These are phyloP conservation scores for Jamesozyma jinghongensis DNA, from an alignment of 805 yeast species.

Conservation along the genomic window DNA sequence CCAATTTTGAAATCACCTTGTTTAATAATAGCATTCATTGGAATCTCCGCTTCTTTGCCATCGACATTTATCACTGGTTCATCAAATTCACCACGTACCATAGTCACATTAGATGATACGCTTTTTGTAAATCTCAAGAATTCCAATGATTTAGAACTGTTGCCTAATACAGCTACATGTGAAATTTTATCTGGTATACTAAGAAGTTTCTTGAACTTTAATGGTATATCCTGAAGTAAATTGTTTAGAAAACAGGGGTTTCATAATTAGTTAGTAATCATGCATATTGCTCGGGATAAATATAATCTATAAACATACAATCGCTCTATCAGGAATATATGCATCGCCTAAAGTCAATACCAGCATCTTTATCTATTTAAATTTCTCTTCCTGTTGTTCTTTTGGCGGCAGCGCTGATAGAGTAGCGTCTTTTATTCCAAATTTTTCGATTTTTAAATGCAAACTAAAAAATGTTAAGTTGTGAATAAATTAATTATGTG, in stretches of 20 bases:
- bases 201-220: conserved; percentile 59
- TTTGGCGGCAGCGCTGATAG: too few relatives aligned
- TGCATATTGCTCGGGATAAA: neutral
- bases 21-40: conserved; percentile 53
- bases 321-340: conserved; percentile 79
- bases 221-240: conserved; percentile 35
- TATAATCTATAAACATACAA: conserved; percentile 34
- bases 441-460: too few relatives aligned
- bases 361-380: conserved; percentile 39
- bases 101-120: conserved; percentile 61
- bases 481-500: neutral
- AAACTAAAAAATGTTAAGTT: too few relatives aligned
- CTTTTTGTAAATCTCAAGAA: conserved; percentile 56
- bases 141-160: conserved; percentile 57
- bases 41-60: conserved; percentile 32
- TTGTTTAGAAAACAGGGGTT: conserved; percentile 1
- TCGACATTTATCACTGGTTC: conserved; percentile 19
- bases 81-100: conserved; percentile 82
- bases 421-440: neutral
- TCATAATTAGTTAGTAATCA: conserved; percentile 5
- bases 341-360: conserved; percentile 81
- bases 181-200: conserved; percentile 73
- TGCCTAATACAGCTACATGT: conserved; percentile 80
- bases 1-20: conserved; percentile 74
- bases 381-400: too few relatives aligned